Evolutionary conservation across 116 monocot genomes (phyloP).

Genomic region (Phalaenopsis hybrid): DNA sequence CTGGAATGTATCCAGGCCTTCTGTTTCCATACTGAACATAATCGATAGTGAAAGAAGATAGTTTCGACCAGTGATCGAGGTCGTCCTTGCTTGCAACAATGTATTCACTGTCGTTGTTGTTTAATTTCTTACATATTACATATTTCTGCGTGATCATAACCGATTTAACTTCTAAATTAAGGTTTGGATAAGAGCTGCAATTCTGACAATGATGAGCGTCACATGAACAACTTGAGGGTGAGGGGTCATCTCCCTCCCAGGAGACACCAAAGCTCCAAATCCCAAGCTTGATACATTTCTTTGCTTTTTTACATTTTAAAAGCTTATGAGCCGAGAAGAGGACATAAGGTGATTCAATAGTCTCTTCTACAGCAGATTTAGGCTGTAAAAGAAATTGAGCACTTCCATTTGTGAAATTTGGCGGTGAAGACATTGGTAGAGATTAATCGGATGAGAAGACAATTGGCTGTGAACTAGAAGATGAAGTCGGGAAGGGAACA

Average conservation of each 20-base stretch:
- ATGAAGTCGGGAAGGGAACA: conserved; percentile 64
- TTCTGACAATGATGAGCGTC: conserved; percentile 78
- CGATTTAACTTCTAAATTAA: conserved; percentile 65
- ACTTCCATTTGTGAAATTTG: conserved; percentile 52
- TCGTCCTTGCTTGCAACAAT: conserved; percentile 55
- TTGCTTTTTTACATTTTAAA: conserved; percentile 64
- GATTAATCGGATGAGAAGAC: conserved; percentile 40
- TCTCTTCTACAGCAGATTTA: too few species aligned
- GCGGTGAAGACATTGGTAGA: conserved; percentile 58
- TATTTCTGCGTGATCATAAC: conserved; percentile 84
- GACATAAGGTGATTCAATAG: conserved; percentile 46
- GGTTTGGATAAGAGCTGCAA: conserved; percentile 80
- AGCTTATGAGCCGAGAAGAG: conserved; percentile 95
- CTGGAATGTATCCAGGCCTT: conserved; percentile 65
- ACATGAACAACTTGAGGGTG: conserved; percentile 69
- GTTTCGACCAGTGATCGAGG: conserved; percentile 58
- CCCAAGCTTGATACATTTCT: conserved; percentile 73
- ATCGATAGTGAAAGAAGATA: conserved; percentile 58
- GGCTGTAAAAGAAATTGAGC: too few species aligned
- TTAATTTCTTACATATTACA: conserved; percentile 77
- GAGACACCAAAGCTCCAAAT: conserved; percentile 89
- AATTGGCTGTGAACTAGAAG: conserved; percentile 51
- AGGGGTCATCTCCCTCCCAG: conserved; percentile 65
- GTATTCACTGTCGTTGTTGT: conserved; percentile 75
- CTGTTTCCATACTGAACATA: conserved; percentile 71